phyloP scores from a whole-genome alignment of 2,329 filamentous ascomycete species.

The Colletotrichum noveboracense region DNA sequence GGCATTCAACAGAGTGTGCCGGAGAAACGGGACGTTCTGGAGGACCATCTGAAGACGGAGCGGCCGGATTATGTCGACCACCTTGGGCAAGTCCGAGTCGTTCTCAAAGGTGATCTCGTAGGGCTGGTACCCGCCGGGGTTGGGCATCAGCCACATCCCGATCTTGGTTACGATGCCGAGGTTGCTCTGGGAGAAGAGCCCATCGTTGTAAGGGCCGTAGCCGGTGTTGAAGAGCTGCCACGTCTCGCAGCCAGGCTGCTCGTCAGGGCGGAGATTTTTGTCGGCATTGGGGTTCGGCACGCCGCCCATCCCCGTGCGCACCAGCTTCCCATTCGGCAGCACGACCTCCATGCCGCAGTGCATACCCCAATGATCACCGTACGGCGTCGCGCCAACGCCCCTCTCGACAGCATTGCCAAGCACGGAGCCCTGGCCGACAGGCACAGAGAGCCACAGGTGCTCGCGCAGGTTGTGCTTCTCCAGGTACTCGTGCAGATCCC shows the following conservation, averaged over 20 bases:
- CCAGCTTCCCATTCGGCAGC: conserved; percentile 43
- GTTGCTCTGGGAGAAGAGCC: conserved; percentile 55
- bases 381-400: conserved; percentile 51
- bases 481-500: conserved; percentile 36
- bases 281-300: conserved; percentile 15
- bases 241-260: conserved; percentile 38
- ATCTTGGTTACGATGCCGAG: conserved; percentile 59
- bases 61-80: conserved; percentile 40
- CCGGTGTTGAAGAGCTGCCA: conserved; percentile 49
- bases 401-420: conserved; percentile 52
- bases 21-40: conserved; percentile 52
- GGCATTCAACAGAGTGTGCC: conserved; percentile 47
- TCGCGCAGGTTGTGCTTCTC: conserved; percentile 39
- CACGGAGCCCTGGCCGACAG: conserved; percentile 48
- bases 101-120: conserved; percentile 25
- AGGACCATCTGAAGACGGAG: conserved; percentile 45
- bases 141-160: conserved; percentile 57
- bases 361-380: conserved; percentile 46
- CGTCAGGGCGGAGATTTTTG: background rate
- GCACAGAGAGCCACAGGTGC: conserved; percentile 47
- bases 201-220: conserved; percentile 42
- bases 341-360: conserved; percentile 50
- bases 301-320: conserved; percentile 46
- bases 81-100: conserved; percentile 25
- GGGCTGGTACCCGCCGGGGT: conserved; percentile 51